phyloP scores from a whole-genome alignment of 345 rosid genomes.

The Moricandia moricandioides region DNA sequence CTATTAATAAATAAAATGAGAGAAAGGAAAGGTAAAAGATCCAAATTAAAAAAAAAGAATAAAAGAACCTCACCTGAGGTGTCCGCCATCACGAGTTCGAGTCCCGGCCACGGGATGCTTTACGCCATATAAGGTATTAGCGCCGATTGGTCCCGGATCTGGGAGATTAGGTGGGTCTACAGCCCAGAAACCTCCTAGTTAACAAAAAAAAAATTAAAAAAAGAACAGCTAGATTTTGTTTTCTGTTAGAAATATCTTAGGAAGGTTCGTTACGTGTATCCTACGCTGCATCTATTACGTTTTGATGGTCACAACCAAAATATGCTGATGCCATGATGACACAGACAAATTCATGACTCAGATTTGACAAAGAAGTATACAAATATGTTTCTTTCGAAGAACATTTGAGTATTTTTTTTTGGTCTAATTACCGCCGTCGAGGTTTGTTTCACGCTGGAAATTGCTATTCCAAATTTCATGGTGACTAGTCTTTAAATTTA shows the following conservation, averaged over 20 bases:
- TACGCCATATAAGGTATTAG: too few relatives aligned
- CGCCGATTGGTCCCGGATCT: too few relatives aligned
- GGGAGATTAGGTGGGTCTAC: too few relatives aligned
- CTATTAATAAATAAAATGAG: neutral
- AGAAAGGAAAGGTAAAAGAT: neutral
- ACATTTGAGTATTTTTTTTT: neutral
- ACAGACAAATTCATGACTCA: neutral
- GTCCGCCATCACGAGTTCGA: too few relatives aligned
- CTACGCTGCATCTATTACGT: constrained; percentile 35
- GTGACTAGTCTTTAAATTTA: too few relatives aligned
- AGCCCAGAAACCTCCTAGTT: too few relatives aligned
- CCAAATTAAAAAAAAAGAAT: neutral
- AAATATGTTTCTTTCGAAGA: neutral
- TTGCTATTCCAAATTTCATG: too few relatives aligned
- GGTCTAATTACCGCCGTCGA: too few relatives aligned
- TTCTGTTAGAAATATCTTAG: constrained; percentile 20
- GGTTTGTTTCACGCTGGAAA: too few relatives aligned
- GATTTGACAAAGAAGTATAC: neutral
- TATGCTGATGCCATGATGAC: constrained; percentile 29
- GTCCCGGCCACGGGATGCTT: too few relatives aligned
- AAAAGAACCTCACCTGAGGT: too few relatives aligned
- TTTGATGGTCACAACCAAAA: neutral
- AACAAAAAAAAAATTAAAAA: too few relatives aligned
- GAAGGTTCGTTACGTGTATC: constrained; percentile 37
- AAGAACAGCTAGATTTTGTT: neutral